These are phyloP conservation scores for Jasminum sambac DNA, from an alignment of 257 asterid species.

Conservation along the genomic window DNA sequence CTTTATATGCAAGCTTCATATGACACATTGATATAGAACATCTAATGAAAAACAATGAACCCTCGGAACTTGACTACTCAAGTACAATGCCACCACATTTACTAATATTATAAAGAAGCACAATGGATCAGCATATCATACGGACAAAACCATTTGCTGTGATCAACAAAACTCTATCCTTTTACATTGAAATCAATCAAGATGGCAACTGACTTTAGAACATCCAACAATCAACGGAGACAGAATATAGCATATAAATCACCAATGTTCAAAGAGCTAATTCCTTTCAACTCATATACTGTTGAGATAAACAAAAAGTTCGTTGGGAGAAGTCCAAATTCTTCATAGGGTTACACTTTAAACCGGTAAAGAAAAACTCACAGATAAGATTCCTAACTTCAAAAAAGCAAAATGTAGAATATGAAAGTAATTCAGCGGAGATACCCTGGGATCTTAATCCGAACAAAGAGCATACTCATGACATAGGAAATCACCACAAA, in stretches of 20 bases:
- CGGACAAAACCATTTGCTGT: neutral
- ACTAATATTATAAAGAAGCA: neutral
- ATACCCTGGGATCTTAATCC: conserved; percentile 89
- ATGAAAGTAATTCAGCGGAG: conserved; percentile 50
- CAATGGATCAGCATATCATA: neutral
- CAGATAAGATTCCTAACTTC: neutral
- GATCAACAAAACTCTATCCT: neutral
- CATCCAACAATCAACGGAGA: neutral
- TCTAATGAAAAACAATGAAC: neutral
- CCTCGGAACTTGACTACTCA: too few relatives aligned
- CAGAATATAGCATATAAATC: neutral
- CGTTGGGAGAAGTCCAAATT: neutral
- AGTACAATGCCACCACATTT: neutral
- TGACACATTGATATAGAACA: too few relatives aligned
- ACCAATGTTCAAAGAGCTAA: neutral
- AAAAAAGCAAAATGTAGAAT: neutral
- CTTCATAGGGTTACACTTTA: neutral
- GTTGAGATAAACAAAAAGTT: neutral
- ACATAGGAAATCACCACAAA: conserved; percentile 76
- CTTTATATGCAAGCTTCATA: neutral
- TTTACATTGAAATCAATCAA: neutral
- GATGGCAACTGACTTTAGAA: neutral
- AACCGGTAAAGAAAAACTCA: neutral
- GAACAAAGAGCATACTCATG: conserved; percentile 89
- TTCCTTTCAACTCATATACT: neutral